Evolutionary conservation across 768 basidiomycete species (phyloP).

Genomic region (Boletus barrowsii): DNA sequence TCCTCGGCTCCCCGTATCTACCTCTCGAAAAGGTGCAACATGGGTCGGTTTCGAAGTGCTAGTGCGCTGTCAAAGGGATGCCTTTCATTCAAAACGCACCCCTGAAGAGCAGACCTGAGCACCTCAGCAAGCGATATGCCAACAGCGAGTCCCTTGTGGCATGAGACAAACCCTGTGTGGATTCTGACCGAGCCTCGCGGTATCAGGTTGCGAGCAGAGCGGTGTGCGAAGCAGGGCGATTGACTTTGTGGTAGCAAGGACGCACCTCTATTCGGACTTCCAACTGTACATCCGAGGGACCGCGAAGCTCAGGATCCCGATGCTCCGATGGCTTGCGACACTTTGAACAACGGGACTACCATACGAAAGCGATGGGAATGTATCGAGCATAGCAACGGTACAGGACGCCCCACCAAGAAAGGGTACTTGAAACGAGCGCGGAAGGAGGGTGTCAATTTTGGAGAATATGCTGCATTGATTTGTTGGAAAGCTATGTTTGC

Average conservation of each 20-base stretch:
- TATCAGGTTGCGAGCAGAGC: no score
- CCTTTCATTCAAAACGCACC: slow-evolving; percentile 1
- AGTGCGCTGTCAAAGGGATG: neutral
- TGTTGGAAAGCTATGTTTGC: slow-evolving; percentile 17
- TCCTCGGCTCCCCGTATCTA: slow-evolving; percentile 12
- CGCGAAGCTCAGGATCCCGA: slow-evolving; percentile 7
- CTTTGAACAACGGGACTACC: slow-evolving; percentile 37
- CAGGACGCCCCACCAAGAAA: slow-evolving; percentile 30
- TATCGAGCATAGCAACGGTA: slow-evolving; percentile 36
- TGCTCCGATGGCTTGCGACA: slow-evolving; percentile 5
- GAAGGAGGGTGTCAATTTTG: slow-evolving; percentile 25
- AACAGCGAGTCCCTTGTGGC: slow-evolving; percentile 7
- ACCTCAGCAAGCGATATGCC: slow-evolving; percentile 9
- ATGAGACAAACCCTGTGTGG: slow-evolving; percentile 4
- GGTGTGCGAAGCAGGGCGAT: neutral
- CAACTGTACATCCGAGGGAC: neutral
- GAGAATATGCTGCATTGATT: slow-evolving; percentile 23
- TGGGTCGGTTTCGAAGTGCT: slow-evolving; percentile 11
- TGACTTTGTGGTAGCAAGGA: slow-evolving; percentile 10
- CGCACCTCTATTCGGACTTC: neutral
- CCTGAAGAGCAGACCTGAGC: slow-evolving; percentile 5
- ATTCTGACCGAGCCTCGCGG: slow-evolving; percentile 3
- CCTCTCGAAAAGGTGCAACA: slow-evolving; percentile 16
- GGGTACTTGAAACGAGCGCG: slow-evolving; percentile 28
- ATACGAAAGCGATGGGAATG: slow-evolving; percentile 32